Conservation (phyloP, 768 basidiomycete genomes). For the Hygrocybe punicea region DNA sequence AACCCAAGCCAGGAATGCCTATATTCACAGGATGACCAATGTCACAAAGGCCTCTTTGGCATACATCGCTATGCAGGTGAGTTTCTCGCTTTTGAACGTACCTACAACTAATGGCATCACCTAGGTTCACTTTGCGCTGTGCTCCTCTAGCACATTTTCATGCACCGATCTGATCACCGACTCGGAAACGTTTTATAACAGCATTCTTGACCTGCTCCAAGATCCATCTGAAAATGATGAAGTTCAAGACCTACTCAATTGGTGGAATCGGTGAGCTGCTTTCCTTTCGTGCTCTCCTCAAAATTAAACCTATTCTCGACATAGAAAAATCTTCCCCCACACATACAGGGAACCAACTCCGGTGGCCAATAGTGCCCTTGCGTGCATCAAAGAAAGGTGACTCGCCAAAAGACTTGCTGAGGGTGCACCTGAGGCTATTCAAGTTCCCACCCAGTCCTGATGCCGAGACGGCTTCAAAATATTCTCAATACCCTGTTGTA, state of each 20-base stretch:
- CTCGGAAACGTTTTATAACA: constrained; percentile 1
- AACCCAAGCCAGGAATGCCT: constrained; percentile 14
- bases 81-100: background rate
- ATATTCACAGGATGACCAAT: constrained; percentile 17
- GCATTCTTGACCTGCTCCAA: background rate
- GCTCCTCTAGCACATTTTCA: background rate
- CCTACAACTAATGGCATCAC: background rate
- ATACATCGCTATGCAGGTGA: constrained; percentile 12
- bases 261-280: background rate
- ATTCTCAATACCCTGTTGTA: too few relatives aligned
- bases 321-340: background rate
- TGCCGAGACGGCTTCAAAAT: too few relatives aligned
- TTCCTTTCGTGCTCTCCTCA: background rate
- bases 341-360: background rate
- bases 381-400: background rate
- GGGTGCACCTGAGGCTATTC: too few relatives aligned
- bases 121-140: background rate
- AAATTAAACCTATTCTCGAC: background rate
- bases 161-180: background rate
- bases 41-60: constrained; percentile 18
- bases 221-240: background rate
- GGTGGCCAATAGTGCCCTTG: background rate
- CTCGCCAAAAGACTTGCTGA: background rate
- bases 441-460: too few relatives aligned
- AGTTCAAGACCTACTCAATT: background rate